Percentiles rank a stretch among this genome's conserved stretches.
Evolutionary conservation across 2,329 filamentous ascomycete genomes (phyloP).

Genomic region (Geosmithia flava): DNA sequence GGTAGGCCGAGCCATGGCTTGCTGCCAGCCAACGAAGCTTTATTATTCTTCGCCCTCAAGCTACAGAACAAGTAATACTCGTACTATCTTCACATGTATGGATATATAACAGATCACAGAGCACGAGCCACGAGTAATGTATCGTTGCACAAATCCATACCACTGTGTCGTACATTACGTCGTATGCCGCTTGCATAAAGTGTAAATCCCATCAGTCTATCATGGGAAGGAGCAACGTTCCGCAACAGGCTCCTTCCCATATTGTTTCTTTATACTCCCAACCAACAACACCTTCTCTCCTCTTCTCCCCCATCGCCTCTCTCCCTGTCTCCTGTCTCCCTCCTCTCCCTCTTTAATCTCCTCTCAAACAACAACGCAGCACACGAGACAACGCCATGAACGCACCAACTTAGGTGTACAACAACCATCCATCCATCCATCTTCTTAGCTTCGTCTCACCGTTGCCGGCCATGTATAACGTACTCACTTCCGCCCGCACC

Average conservation of each 20-base stretch:
- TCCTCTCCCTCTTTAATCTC: background rate
- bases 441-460: background rate
- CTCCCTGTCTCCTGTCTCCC: background rate
- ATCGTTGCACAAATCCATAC: too few species aligned
- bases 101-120: too few species aligned
- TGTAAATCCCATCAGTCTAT: background rate
- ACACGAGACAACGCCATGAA: background rate
- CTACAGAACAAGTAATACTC: too few species aligned
- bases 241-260: conserved; percentile 6
- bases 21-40: background rate
- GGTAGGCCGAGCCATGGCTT: background rate
- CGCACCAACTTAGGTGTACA: background rate
- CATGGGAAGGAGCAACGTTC: background rate
- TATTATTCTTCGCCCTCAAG: too few species aligned
- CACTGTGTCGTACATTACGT: background rate
- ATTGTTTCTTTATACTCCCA: background rate
- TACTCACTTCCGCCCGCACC: background rate
- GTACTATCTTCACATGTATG: too few species aligned
- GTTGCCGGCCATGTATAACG: too few species aligned
- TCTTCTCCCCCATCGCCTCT: background rate
- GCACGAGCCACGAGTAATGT: too few species aligned
- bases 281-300: background rate
- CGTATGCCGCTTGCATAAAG: background rate
- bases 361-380: background rate
- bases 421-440: background rate